phyloP scores from a whole-genome alignment of 2,329 filamentous ascomycete species.

The Talaromyces funiculosus region DNA sequence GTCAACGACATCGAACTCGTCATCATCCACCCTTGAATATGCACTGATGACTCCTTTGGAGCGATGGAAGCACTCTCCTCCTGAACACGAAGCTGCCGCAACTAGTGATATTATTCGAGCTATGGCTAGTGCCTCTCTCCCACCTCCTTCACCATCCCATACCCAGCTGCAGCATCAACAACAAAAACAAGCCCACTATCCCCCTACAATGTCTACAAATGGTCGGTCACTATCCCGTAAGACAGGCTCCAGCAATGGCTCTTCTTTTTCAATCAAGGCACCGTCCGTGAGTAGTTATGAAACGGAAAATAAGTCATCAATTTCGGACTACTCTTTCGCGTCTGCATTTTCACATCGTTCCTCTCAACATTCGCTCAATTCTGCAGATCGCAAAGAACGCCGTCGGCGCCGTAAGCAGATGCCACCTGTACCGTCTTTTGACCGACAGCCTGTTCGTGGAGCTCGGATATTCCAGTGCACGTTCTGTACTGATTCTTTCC shows the following conservation, averaged over 20 bases:
- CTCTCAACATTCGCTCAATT: conserved; percentile 53
- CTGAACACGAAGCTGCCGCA: conserved; percentile 63
- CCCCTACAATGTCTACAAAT: conserved; percentile 26
- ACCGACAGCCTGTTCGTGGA: conserved; percentile 36
- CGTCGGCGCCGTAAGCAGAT: conserved; percentile 49
- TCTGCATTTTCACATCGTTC: conserved; percentile 53
- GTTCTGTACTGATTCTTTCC: conserved; percentile 53
- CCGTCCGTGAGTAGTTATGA: conserved; percentile 52
- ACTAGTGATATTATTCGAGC: conserved; percentile 60
- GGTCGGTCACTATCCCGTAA: conserved; percentile 33
- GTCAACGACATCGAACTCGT: conserved; percentile 42
- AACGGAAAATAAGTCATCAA: conserved; percentile 47
- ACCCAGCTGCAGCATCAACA: conserved; percentile 18
- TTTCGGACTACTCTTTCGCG: conserved; percentile 50
- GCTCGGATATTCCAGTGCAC: conserved; percentile 53
- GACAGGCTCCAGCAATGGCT: conserved; percentile 47
- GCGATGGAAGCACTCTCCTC: conserved; percentile 64
- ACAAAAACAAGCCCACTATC: conserved; percentile 18
- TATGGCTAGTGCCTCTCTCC: conserved; percentile 42
- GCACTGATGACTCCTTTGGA: conserved; percentile 58
- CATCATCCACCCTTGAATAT: conserved; percentile 12
- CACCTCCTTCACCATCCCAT: conserved; percentile 18
- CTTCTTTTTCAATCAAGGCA: conserved; percentile 47
- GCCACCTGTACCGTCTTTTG: conserved; percentile 37
- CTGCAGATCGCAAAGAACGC: conserved; percentile 54